A percentile compares a stretch with the other conserved stretches of the same genome.
Evolutionary conservation across 1,284 basidiomycete genomes (phyloP).

Genomic region (Trametes versicolor): DNA sequence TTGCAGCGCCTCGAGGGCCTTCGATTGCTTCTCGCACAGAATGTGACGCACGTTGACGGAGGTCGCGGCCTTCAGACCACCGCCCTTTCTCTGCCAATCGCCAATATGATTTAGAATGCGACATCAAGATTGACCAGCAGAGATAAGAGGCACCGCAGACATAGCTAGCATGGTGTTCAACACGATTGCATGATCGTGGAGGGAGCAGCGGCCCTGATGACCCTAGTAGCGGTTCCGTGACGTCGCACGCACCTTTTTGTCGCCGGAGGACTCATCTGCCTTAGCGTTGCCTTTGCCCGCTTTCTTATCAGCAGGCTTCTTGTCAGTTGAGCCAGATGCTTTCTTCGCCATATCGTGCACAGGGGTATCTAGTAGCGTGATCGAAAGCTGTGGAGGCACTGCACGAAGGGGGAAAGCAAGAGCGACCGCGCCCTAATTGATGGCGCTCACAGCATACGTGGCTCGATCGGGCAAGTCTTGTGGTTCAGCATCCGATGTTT

Average conservation of each 20-base stretch:
- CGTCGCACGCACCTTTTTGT: constrained; percentile 39
- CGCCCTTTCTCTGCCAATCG: constrained; percentile 57
- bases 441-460: neutral
- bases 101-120: neutral
- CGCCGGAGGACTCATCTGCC: constrained; percentile 44
- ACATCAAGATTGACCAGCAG: too few species aligned
- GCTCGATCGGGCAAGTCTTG: constrained; percentile 14
- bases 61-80: constrained; percentile 72
- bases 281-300: constrained; percentile 46
- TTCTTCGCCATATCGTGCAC: constrained; percentile 63
- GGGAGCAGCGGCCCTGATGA: neutral
- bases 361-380: neutral
- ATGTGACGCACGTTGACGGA: constrained; percentile 88
- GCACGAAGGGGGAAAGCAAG: neutral
- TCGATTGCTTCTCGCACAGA: constrained; percentile 87
- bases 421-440: neutral
- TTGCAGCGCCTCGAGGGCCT: constrained; percentile 76
- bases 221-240: too few species aligned
- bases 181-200: neutral
- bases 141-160: neutral
- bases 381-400: neutral
- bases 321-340: constrained; percentile 44
- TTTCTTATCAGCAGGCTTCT: constrained; percentile 51
- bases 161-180: constrained; percentile 7
- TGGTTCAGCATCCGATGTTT: neutral